phyloP scores from a whole-genome alignment of 768 basidiomycete species.

The Tricholoma bakamatsutake region DNA sequence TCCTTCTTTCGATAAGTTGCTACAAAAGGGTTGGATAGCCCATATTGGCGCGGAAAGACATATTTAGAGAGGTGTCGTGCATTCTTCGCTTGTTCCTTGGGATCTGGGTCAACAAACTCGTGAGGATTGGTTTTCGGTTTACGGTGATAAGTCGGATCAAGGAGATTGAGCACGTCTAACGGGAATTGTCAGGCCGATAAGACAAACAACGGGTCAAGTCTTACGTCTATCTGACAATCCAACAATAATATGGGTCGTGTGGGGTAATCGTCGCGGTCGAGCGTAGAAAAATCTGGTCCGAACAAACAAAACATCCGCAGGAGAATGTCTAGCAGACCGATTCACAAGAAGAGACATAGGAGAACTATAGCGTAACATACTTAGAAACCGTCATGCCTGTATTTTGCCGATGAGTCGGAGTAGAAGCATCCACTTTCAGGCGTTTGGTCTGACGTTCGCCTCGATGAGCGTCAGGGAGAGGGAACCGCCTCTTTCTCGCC shows the following conservation, averaged over 20 bases:
- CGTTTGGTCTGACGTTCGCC: slow-evolving; percentile 25
- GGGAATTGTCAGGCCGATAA: not conserved
- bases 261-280: slow-evolving; percentile 46
- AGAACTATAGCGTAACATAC: not conserved
- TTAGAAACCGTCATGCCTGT: not conserved
- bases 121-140: slow-evolving; percentile 21
- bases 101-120: slow-evolving; percentile 38
- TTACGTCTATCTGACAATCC: slow-evolving; percentile 68
- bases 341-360: not conserved
- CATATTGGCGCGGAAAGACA: slow-evolving; percentile 79
- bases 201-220: slow-evolving; percentile 13
- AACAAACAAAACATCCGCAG: slow-evolving; percentile 46
- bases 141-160: slow-evolving; percentile 38
- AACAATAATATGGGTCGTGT: slow-evolving; percentile 44
- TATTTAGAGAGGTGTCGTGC: slow-evolving; percentile 72
- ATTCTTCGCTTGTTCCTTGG: slow-evolving; percentile 38
- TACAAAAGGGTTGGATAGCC: slow-evolving; percentile 55
- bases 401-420: not conserved
- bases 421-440: slow-evolving; percentile 13
- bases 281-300: slow-evolving; percentile 66
- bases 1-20: slow-evolving; percentile 16
- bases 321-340: slow-evolving; percentile 28
- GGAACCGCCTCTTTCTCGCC: slow-evolving; percentile 11
- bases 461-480: slow-evolving; percentile 4
- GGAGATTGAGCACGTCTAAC: slow-evolving; percentile 62